phyloP scores from a whole-genome alignment of 345 rosid genomes.

The Eucalyptus regnans region DNA sequence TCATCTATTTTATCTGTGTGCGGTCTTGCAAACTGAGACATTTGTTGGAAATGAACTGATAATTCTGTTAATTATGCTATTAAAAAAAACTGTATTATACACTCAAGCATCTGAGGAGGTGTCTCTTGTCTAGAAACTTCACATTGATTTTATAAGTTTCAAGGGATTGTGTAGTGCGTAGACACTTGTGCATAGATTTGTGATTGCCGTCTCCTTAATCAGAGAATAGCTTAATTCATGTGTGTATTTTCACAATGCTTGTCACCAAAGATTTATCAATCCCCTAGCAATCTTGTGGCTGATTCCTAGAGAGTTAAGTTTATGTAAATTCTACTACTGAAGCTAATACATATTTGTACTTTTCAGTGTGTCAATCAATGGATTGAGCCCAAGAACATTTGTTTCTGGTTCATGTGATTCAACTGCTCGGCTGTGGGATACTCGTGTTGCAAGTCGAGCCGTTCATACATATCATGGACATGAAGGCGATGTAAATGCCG shows the following conservation, averaged over 20 bases:
- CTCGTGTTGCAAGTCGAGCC: slow-evolving; percentile 98
- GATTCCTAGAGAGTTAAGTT: neutral
- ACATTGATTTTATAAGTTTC: neutral
- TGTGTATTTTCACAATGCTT: neutral
- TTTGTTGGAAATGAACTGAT: neutral
- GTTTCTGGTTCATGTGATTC: slow-evolving; percentile 93
- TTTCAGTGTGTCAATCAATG: slow-evolving; percentile 76
- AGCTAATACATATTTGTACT: neutral
- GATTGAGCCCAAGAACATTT: slow-evolving; percentile 60
- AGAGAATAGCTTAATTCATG: neutral
- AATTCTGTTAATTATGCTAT: neutral
- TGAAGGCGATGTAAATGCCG: slow-evolving; percentile 79
- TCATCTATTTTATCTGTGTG: neutral
- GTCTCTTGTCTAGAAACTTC: neutral
- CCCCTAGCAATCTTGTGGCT: neutral
- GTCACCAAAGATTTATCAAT: neutral
- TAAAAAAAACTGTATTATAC: neutral
- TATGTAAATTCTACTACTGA: neutral
- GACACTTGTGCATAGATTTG: neutral
- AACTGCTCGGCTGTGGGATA: slow-evolving; percentile 91
- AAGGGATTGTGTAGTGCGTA: neutral
- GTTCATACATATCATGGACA: slow-evolving; percentile 87
- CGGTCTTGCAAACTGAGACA: neutral
- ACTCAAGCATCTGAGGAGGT: neutral
- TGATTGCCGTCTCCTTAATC: neutral